Evolutionary conservation across 768 basidiomycete species (phyloP), one percentile per base, ranked within the genome.

Genomic region (Terana coerulea): DNA sequence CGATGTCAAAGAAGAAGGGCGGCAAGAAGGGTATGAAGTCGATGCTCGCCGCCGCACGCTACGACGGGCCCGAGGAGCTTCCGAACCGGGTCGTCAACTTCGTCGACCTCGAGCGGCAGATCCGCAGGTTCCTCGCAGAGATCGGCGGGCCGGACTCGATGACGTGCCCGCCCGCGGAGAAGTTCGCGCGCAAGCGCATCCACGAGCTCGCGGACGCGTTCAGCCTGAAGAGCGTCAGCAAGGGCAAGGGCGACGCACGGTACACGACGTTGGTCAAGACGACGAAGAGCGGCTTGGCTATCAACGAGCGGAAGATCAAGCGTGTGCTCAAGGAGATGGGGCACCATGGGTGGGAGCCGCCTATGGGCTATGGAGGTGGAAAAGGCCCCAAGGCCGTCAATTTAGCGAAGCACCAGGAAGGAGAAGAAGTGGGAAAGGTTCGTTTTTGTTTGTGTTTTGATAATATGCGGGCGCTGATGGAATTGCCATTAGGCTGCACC

Each of bases 371-470:
- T n/a, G 64, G 62, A 21, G 62, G 60, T 33, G 62, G 64, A 69
- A 56, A 47, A 37, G 52, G 51, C 21, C 61, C 42, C 50, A 64
- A 49, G 31, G 65, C 37, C 17, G 44, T 74, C 51, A 77, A 81
- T 17, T 46, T 63, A 14, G 51, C 56, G 3, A 72, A 71, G 51
- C 87, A 88, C 48, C 74, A 70, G 41, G 94, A 97, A 29, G 94
- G 94, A 24, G 92, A 95, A 45, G 84, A 85, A 57, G 91, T 97
- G 40, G 94, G 94, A 14, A 86, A 86, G 74, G 83, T 81, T 44
- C 22, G 78, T 57, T 0, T 10, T 46, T 21, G 47, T 22, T 3
- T 17, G 15, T 8, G 2, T 17, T n/a, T 22, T 39, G 37, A 39
- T 22, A 22, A 45, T 26, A 54, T 41, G 12, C 2, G 21, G 36